These are phyloP conservation scores for Colletotrichum caudatum DNA, from an alignment of 2,329 filamentous ascomycete genomes.

Conservation along the genomic window DNA sequence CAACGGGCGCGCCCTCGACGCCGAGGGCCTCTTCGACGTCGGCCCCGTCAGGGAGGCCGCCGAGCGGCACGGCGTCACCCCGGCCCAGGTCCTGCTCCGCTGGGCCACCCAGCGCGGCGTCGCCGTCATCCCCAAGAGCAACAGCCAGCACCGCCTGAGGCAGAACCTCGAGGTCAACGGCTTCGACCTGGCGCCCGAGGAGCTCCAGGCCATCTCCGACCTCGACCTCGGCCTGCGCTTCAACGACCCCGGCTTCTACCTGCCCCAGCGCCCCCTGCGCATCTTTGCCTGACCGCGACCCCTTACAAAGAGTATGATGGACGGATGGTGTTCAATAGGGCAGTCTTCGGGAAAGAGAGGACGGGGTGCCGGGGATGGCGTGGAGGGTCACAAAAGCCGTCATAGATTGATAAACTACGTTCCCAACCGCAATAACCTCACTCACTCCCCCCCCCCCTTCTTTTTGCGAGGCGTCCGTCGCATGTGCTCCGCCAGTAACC, in stretches of 20 bases:
- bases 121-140: conserved; percentile 74
- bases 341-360: no score
- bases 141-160: conserved; percentile 60
- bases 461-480: background rate
- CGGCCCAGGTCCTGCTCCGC: conserved; percentile 74
- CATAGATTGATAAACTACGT: conserved; percentile 22
- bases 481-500: no score
- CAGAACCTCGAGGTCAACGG: conserved; percentile 68
- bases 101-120: conserved; percentile 76
- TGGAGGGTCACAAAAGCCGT: background rate
- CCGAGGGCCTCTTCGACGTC: conserved; percentile 49
- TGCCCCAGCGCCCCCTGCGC: conserved; percentile 58
- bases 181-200: conserved; percentile 66
- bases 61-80: conserved; percentile 66
- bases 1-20: conserved; percentile 46
- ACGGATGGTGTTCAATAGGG: background rate
- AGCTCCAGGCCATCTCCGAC: conserved; percentile 67
- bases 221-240: conserved; percentile 69
- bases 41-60: conserved; percentile 62
- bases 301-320: background rate
- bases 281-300: conserved; percentile 61
- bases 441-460: no score
- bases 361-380: background rate
- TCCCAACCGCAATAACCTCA: background rate
- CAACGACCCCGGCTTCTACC: conserved; percentile 65